These are phyloP conservation scores for Colletotrichum tanaceti DNA, from an alignment of 2,329 filamentous ascomycete genomes.

Conservation along the genomic window DNA sequence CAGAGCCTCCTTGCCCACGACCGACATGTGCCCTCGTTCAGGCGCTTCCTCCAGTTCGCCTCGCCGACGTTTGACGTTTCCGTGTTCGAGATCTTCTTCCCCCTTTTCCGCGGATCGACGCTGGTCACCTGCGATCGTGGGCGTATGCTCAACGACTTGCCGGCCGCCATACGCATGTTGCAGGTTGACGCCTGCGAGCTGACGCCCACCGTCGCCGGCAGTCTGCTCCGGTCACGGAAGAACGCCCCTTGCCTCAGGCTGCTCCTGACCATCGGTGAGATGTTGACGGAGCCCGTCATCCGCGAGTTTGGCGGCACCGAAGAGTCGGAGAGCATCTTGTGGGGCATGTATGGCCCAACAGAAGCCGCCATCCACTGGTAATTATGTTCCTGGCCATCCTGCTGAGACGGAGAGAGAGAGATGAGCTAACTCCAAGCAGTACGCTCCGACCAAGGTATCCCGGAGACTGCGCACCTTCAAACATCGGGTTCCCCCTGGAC, in stretches of 20 bases:
- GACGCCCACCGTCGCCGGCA: constrained; percentile 87
- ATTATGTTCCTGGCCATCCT: constrained; percentile 41
- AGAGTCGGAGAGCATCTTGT: constrained; percentile 72
- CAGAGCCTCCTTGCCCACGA: constrained; percentile 88
- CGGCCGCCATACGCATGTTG: constrained; percentile 71
- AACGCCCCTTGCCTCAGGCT: constrained; percentile 76
- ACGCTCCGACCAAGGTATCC: constrained; percentile 21
- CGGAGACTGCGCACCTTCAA: constrained; percentile 46
- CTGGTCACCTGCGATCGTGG: constrained; percentile 77
- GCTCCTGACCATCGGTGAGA: constrained; percentile 90
- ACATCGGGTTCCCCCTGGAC: constrained; percentile 82
- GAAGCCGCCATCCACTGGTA: constrained; percentile 90
- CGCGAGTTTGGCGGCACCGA: constrained; percentile 78
- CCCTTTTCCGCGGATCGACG: constrained; percentile 78
- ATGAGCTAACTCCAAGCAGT: background rate
- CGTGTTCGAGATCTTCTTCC: constrained; percentile 95
- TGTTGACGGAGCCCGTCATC: constrained; percentile 83
- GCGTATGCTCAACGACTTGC: constrained; percentile 80
- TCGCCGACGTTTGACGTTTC: constrained; percentile 95
- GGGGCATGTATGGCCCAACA: constrained; percentile 95
- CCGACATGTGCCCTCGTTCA: constrained; percentile 78
- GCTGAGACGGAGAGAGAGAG: background rate
- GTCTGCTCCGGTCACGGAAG: constrained; percentile 74
- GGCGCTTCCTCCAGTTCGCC: constrained; percentile 89
- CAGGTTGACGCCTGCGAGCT: constrained; percentile 86